Evolutionary conservation across 2,329 filamentous ascomycete genomes (phyloP).

Genomic region (Cercospora sp.): DNA sequence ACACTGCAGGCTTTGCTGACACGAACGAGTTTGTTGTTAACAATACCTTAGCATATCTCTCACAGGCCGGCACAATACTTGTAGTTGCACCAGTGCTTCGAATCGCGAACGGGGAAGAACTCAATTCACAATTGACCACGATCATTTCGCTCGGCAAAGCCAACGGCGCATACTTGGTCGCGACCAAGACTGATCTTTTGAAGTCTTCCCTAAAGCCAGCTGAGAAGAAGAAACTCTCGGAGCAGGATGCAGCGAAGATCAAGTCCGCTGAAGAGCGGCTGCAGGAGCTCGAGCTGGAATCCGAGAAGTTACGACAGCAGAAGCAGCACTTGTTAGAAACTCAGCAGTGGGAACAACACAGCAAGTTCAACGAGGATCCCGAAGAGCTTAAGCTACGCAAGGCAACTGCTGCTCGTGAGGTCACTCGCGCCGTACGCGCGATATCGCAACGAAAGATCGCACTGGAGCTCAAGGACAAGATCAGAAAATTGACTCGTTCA

Average conservation of each 20-base stretch:
- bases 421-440: too few relatives aligned
- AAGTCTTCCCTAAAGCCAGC: neutral
- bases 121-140: slow-evolving; percentile 4
- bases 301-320: neutral
- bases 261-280: neutral
- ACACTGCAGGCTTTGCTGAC: slow-evolving; percentile 28
- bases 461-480: slow-evolving; percentile 8
- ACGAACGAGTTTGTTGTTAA: slow-evolving; percentile 23
- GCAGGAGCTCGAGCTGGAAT: neutral
- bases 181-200: slow-evolving; percentile 9
- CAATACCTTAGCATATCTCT: slow-evolving; percentile 23
- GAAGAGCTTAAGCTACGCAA: neutral
- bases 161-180: neutral
- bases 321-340: neutral
- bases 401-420: neutral
- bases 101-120: slow-evolving; percentile 1
- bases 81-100: slow-evolving; percentile 18
- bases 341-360: neutral
- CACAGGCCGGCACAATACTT: slow-evolving; percentile 18
- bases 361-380: neutral
- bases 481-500: slow-evolving; percentile 12
- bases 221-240: neutral
- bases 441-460: neutral
- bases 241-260: neutral
- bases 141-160: slow-evolving; percentile 19